A percentile compares a stretch with the other conserved stretches of the same genome.
phyloP scores from a whole-genome alignment of 805 yeast species.

The Hanseniaspora mollemarum region DNA sequence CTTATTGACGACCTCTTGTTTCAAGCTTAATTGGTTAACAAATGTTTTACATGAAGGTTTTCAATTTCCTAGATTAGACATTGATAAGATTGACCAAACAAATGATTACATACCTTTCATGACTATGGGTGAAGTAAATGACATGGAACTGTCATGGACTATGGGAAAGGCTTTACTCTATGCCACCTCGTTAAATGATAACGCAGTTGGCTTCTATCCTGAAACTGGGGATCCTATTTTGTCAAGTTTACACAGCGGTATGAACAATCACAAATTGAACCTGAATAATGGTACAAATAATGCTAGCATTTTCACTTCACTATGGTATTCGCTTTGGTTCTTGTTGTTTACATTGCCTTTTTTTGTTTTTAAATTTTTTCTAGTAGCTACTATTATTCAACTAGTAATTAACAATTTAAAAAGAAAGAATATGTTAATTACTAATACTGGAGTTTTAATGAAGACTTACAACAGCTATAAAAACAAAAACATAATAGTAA shows the following conservation, averaged over 20 bases:
- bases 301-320: background rate
- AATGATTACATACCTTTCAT: constrained; percentile 53
- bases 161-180: constrained; percentile 74
- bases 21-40: constrained; percentile 90
- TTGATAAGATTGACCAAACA: constrained; percentile 32
- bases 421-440: background rate
- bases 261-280: background rate
- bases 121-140: constrained; percentile 68
- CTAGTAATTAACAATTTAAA: constrained; percentile 1
- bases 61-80: constrained; percentile 61
- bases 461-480: background rate
- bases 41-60: constrained; percentile 87
- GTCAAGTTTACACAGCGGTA: background rate
- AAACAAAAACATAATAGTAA: background rate
- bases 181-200: constrained; percentile 51
- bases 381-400: background rate
- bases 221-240: background rate
- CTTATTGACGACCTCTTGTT: constrained; percentile 65
- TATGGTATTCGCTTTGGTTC: constrained; percentile 1
- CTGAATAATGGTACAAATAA: background rate
- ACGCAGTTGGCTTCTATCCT: constrained; percentile 9
- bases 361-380: background rate
- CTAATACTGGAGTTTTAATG: background rate
- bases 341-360: background rate
- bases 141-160: constrained; percentile 90